Base-by-base conservation (phyloP, 176 grass and related monocot species). In the Guadua angustifolia region DNA sequence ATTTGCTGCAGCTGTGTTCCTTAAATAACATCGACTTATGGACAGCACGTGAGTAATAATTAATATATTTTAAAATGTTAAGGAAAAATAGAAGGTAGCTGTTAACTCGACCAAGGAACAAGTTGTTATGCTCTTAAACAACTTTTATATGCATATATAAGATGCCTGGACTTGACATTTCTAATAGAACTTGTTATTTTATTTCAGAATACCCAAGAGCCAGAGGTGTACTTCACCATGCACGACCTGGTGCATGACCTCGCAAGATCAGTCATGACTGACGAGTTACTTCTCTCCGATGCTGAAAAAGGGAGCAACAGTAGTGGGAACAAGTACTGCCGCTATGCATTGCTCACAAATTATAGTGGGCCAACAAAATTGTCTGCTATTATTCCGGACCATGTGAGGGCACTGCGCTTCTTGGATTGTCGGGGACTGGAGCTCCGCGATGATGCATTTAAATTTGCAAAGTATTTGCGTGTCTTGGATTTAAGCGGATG, bases 191-290 rank as follows among this genome's bases (percentile, higher is more conserved):
- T 51, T 51, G 49, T 51, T 17, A 17, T 36, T 17, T 51, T 51
- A 49, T 16, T 51, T 5, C 49, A 51, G 49, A 16, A 4, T 51
- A 5, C 15, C 4, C 49, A 51, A 5, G 4, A 0, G 15, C 49
- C 5, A 5, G 49, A 4, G 24, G 9, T 35, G 18, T 29, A 29
- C 29, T 45, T 55, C 25, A 62, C 29, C 21, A 69, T 88, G 59
- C 86, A 88, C 1, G 58, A 88, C n/a, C 49, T 82, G n/a, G 86
- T 69, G 16, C 69, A 82, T 70, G 79, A 82, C 11, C 50, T 88
- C 0, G 69, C 71, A 74, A 32, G 25, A 46, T 88, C 39, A 11
- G 24, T 82, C 55, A 64, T 53, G 52, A 50, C 5, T 25, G n/a
- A 83, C 50, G 71, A 82, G 6, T 62, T 53, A 6, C 36, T 40